A percentile compares a stretch with the other conserved stretches of the same genome.
Evolutionary conservation across 805 yeast species (phyloP).

Genomic region (Metschnikowia colocasiae): DNA sequence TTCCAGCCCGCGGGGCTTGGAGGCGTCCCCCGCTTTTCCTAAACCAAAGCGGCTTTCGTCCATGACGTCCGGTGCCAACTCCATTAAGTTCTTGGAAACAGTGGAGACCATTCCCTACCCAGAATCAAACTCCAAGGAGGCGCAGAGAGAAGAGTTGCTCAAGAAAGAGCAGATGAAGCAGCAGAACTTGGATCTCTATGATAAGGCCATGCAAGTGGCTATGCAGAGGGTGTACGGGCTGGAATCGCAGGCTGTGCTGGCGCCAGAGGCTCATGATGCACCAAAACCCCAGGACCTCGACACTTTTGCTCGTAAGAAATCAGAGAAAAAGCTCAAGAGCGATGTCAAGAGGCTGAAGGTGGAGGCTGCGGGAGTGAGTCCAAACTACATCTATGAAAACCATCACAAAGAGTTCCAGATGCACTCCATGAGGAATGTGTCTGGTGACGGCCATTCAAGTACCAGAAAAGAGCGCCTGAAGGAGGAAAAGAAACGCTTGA

Average conservation of each 20-base stretch:
- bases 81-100: constrained; percentile 36
- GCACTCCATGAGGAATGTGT: constrained; percentile 13
- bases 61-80: constrained; percentile 26
- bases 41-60: constrained; percentile 6
- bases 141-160: constrained; percentile 8
- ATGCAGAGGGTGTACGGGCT: constrained; percentile 52
- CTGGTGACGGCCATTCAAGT: constrained; percentile 1
- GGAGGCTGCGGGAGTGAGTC: constrained; percentile 16
- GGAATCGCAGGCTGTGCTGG: neutral
- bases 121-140: constrained; percentile 3
- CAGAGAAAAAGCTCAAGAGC: constrained; percentile 13
- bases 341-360: constrained; percentile 11
- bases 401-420: constrained; percentile 17
- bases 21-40: constrained; percentile 12
- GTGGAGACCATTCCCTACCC: constrained; percentile 35
- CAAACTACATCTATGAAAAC: constrained; percentile 16
- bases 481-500: constrained; percentile 10
- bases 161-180: constrained; percentile 15
- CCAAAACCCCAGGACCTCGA: constrained; percentile 1
- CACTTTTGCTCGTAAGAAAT: constrained; percentile 9
- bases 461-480: constrained; percentile 10
- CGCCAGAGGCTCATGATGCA: neutral
- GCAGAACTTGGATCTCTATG: constrained; percentile 52
- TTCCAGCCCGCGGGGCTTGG: neutral
- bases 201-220: constrained; percentile 54